Evolutionary conservation across 371 early-diverging fungal species (phyloP), one percentile per base, ranked within the genome.

Genomic region (Saksenaea oblongispora): DNA sequence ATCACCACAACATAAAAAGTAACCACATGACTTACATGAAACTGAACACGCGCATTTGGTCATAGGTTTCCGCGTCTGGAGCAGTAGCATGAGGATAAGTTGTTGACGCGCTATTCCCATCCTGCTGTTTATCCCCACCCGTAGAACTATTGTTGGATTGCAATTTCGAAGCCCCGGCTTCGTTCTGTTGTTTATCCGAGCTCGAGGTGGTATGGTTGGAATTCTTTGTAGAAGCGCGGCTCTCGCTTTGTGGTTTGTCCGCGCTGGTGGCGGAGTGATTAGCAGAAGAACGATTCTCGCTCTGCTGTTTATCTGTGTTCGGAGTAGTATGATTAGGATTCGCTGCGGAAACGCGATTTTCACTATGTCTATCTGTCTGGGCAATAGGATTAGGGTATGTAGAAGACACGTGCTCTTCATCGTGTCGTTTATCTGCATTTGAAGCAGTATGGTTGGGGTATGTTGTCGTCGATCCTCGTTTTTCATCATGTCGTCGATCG

Each of bases 31-130:
- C 73, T 58, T 66, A 69, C 73, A 72, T 74, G 22, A 74, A 17
- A 17, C 62, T 59, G 39, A 67, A 76, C 22, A 76, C 13, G 27
- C 65, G 65, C 27, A 56, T 64, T 65, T 78, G 75, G 0, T 72
- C 71, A 26, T 65, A 56, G 1, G 73, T 64, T 36, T 74, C 75
- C 15, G 78, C 70, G 54, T 78, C 62, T 0, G 72, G 63, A 9
- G 70, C 75, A n/a, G 75, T 78, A 0, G 70, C 66, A 59, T 54
- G 61, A n/a, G 51, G 51, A 22, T 22, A 47, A 17, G 51, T 47
- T 7, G 51, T 47, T n/a, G 51, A 22, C 22, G 51, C 22, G 22
- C 51, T 47, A 22, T n/a, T 1, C 22, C 31, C 31, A 31, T 31
- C 31, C 7, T 31, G 31, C 31, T 31, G 31, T 7, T 31, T 31